These are phyloP conservation scores for Leccinum barrowsii DNA, from an alignment of 768 basidiomycete species.

Conservation along the genomic window DNA sequence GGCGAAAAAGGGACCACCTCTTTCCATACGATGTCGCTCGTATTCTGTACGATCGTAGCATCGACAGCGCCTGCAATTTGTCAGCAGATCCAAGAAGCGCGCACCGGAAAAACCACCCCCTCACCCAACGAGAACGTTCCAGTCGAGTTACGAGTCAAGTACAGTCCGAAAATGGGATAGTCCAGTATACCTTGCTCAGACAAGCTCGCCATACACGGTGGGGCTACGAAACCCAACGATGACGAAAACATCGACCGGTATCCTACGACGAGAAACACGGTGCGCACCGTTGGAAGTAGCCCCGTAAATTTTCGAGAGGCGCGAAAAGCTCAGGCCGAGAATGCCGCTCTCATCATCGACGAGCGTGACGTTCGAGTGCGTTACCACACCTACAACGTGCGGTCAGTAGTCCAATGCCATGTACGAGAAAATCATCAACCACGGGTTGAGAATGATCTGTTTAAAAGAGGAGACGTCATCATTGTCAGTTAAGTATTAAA, in stretches of 20 bases:
- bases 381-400: constrained; percentile 50
- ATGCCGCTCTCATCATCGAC: constrained; percentile 66
- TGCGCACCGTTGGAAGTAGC: constrained; percentile 46
- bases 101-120: not conserved
- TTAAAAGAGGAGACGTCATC: not conserved
- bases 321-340: constrained; percentile 72
- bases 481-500: too few species aligned
- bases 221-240: constrained; percentile 38
- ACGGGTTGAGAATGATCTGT: too few species aligned
- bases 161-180: constrained; percentile 77
- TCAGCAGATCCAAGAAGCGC: not conserved
- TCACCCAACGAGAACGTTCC: constrained; percentile 67
- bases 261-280: constrained; percentile 9
- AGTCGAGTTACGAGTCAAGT: constrained; percentile 52
- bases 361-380: constrained; percentile 59
- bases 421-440: too few species aligned
- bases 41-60: constrained; percentile 58
- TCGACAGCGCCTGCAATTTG: constrained; percentile 69
- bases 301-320: constrained; percentile 58
- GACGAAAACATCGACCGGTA: not conserved
- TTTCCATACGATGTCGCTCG: constrained; percentile 65
- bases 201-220: constrained; percentile 63
- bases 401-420: constrained; percentile 1
- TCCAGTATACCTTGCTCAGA: constrained; percentile 61
- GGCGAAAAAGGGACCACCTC: constrained; percentile 73